These are phyloP conservation scores for Neostapfia colusana DNA, from an alignment of 176 grass and related monocot species.

Conservation along the genomic window DNA sequence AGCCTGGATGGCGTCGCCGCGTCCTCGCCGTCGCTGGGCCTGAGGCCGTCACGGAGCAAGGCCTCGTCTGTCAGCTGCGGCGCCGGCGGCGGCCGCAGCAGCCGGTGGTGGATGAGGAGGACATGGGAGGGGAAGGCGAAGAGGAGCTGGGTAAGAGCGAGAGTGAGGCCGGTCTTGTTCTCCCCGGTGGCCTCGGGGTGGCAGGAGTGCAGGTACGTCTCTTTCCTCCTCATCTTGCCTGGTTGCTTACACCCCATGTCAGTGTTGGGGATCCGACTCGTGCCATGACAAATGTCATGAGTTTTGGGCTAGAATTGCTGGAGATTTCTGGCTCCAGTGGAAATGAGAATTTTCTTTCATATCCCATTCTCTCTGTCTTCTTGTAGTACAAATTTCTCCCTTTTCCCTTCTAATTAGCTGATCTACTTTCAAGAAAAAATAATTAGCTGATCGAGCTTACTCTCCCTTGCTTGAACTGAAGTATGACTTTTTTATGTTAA, in stretches of 20 bases:
- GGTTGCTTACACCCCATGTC: not conserved
- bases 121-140: slow-evolving; percentile 31
- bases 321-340: not conserved
- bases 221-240: not conserved
- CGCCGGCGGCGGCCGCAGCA: not conserved
- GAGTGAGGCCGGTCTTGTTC: slow-evolving; percentile 28
- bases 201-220: slow-evolving; percentile 58
- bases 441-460: not conserved
- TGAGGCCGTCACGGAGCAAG: slow-evolving; percentile 36
- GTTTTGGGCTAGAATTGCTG: not conserved
- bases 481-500: not conserved
- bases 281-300: not conserved
- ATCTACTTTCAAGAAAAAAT: no score
- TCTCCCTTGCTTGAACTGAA: not conserved
- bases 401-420: not conserved
- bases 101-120: slow-evolving; percentile 50
- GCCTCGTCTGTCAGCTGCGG: not conserved
- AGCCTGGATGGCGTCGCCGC: not conserved
- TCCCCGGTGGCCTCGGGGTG: slow-evolving; percentile 50
- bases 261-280: not conserved
- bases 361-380: not conserved
- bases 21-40: slow-evolving; percentile 14
- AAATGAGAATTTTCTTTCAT: not conserved
- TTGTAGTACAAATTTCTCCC: not conserved
- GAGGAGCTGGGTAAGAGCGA: slow-evolving; percentile 4